Conservation (phyloP, 2,329 filamentous ascomycete species). For the Leptodontidium sp. region DNA sequence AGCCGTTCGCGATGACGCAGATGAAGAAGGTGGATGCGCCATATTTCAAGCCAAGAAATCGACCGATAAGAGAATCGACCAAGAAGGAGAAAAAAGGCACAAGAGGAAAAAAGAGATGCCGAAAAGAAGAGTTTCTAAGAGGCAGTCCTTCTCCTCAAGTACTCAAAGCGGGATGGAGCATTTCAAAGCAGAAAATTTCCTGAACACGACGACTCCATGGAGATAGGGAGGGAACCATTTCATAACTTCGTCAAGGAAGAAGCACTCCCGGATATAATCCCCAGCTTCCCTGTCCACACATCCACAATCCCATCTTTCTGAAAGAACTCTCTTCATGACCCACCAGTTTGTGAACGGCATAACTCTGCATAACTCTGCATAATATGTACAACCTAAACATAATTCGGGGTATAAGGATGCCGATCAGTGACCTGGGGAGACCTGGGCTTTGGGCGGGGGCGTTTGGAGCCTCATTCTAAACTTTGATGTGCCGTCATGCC, state of each 20-base stretch:
- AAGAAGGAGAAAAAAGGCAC: constrained; percentile 7
- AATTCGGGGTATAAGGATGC: background rate
- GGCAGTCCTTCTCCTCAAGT: background rate
- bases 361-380: constrained; percentile 3
- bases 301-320: constrained; percentile 5
- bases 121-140: background rate
- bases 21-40: constrained; percentile 22
- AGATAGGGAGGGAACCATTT: background rate
- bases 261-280: background rate
- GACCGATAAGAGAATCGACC: background rate
- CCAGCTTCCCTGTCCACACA: background rate
- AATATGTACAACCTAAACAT: constrained; percentile 6
- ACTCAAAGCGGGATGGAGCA: background rate
- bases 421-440: background rate
- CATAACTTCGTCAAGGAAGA: constrained; percentile 12
- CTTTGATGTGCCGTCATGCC: constrained; percentile 20
- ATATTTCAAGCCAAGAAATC: constrained; percentile 15
- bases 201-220: background rate
- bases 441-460: background rate
- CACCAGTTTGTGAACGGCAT: constrained; percentile 2
- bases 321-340: background rate
- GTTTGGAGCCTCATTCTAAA: constrained; percentile 1
- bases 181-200: background rate
- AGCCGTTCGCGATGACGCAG: constrained; percentile 30
- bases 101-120: background rate